Evolutionary conservation across 164 flowering plant genomes (phyloP).

Genomic region (Echeveria elegans): DNA sequence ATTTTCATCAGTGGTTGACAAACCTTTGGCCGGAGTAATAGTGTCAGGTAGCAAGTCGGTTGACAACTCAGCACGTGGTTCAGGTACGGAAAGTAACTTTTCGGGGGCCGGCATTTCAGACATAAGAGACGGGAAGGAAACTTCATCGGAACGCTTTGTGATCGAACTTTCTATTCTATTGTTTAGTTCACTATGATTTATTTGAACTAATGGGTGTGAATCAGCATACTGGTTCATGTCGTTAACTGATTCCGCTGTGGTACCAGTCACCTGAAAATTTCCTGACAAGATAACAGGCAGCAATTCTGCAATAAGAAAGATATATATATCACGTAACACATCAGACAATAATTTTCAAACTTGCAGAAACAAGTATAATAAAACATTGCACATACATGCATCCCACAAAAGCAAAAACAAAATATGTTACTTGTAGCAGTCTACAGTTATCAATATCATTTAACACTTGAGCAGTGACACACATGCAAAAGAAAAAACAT

Average conservation of each 20-base stretch:
- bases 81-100: slow-evolving; percentile 53
- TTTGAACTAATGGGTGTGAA: slow-evolving; percentile 19
- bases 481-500: neutral
- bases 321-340: neutral
- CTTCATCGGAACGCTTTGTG: slow-evolving; percentile 21
- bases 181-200: slow-evolving; percentile 16
- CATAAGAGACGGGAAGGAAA: slow-evolving; percentile 15
- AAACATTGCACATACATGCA: neutral
- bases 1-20: slow-evolving; percentile 18
- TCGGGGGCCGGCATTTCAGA: slow-evolving; percentile 72
- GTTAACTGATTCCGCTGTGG: slow-evolving; percentile 4
- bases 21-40: slow-evolving; percentile 38
- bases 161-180: slow-evolving; percentile 18
- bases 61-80: slow-evolving; percentile 21
- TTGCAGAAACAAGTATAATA: neutral
- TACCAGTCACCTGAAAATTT: slow-evolving; percentile 7
- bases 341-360: neutral
- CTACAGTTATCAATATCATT: neutral
- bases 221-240: slow-evolving; percentile 19
- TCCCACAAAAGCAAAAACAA: neutral
- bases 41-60: slow-evolving; percentile 27
- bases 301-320: neutral
- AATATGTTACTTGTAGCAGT: neutral
- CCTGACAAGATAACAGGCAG: slow-evolving; percentile 3
- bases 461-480: neutral